Evolutionary conservation across 169 alveolate genomes (phyloP).

Genomic region (Plasmodium fragile): DNA sequence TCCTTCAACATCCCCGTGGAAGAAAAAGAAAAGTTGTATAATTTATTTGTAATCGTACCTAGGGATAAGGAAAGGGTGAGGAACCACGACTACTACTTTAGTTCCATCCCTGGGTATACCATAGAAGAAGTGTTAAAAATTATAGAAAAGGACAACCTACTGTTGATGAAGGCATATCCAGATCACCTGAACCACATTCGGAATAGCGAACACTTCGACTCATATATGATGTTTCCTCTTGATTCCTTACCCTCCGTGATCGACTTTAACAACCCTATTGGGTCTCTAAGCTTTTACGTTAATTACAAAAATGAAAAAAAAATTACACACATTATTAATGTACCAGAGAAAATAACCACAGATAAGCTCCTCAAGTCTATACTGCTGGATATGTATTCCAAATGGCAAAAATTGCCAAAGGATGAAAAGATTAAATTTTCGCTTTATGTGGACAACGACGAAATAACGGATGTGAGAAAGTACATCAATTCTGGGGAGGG

Average conservation of each 20-base stretch:
- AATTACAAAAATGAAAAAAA: constrained; percentile 56
- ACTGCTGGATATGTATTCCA: constrained; percentile 37
- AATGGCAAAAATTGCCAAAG: constrained; percentile 55
- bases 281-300: constrained; percentile 43
- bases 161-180: constrained; percentile 63
- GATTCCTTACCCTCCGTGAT: constrained; percentile 52
- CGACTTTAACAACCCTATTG: constrained; percentile 44
- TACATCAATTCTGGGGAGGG: constrained; percentile 26
- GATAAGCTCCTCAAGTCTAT: constrained; percentile 38
- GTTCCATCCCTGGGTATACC: constrained; percentile 60
- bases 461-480: constrained; percentile 23
- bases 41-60: constrained; percentile 57
- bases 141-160: constrained; percentile 8
- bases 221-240: constrained; percentile 13
- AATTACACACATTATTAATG: constrained; percentile 54
- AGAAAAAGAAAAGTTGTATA: constrained; percentile 41
- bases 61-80: constrained; percentile 2
- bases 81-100: constrained; percentile 26
- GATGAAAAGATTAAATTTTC: constrained; percentile 64
- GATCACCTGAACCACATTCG: constrained; percentile 21
- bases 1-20: constrained; percentile 64
- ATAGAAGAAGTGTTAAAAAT: constrained; percentile 36
- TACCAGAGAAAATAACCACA: constrained; percentile 54
- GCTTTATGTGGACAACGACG: constrained; percentile 9
- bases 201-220: constrained; percentile 29